Base-by-base conservation (phyloP, 2,329 filamentous ascomycete genomes). In the Atkinsonella hypoxylon region DNA sequence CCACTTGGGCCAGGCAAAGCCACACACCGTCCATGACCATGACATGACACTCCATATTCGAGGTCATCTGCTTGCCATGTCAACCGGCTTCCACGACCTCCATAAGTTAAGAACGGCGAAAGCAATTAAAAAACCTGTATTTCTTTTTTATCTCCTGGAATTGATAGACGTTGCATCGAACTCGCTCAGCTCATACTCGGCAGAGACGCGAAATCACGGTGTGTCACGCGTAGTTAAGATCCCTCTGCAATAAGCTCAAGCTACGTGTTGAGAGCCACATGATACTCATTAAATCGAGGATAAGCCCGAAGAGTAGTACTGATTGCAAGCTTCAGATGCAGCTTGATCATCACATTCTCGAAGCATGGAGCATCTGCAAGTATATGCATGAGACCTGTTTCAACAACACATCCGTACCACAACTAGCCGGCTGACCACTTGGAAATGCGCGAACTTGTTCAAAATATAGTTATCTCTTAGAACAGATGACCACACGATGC, bases 321-420 rank as follows among this genome's bases (percentile, higher is more conserved):
- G 4, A 36, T 12, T 12, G 11, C 34, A 36, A 11, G 15, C 11
- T 41, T 22, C 39, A 12, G 15, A 26, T 43, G 41, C 20, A 7
- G 12, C 20, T 12, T 20, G 20, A 13, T 45, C 26, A 34, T n/a
- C 31, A 45, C 30, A 5, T 10, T 49, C 26, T 26, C 18, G 20
- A 49, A 31, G 10, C 47, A 44, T 20, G 31, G 31, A 38, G 20
- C 40, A 42, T 31, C 47, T 49, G 47, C 47, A 49, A 32, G 2
- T 10, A 15, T n/a, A 17, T 49, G 32, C 47, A 31, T 20, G 38
- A 34, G 32, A 22, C 36, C 17, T 26, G 5, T n/a, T 34, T 48
- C 6, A 34, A 32, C 39, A 26, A 22, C 39, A 12, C 20, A 8
- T 17, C 11, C 22, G 48, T 49, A 34, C 31, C 48, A 49, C 26